phyloP scores from a whole-genome alignment of 2,329 filamentous ascomycete species.

The Epichloe uncinata region DNA sequence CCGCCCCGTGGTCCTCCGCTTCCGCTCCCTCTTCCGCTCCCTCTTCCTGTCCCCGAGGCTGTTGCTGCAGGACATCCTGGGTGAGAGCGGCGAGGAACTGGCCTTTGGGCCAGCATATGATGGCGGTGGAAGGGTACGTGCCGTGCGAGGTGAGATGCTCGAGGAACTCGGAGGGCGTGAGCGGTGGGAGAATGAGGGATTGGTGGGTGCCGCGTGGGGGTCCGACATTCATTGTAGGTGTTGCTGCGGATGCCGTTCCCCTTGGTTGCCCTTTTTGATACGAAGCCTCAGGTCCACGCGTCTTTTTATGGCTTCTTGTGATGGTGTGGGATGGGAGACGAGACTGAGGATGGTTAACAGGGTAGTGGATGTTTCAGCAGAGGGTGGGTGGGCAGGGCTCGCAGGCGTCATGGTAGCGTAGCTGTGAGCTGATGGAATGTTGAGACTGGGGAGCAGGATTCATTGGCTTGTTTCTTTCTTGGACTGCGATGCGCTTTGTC shows the following conservation, averaged over 20 bases:
- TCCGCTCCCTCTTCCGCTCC: background rate
- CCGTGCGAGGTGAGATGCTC: conserved; percentile 46
- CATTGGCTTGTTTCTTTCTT: no score
- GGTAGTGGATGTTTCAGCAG: background rate
- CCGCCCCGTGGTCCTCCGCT: no score
- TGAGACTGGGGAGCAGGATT: no score
- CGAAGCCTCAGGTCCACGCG: background rate
- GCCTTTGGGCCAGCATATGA: conserved; percentile 55
- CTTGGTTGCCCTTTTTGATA: background rate
- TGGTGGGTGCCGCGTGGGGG: conserved; percentile 6
- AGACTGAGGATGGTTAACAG: background rate
- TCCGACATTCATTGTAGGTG: background rate
- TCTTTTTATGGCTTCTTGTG: no score
- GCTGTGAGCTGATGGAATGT: no score
- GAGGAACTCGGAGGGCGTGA: conserved; percentile 48
- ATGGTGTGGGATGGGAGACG: no score
- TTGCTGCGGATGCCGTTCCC: no score
- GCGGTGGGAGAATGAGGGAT: conserved; percentile 36
- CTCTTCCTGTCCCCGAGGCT: conserved; percentile 3
- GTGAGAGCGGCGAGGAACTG: conserved; percentile 51
- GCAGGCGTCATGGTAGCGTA: no score
- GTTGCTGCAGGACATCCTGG: conserved; percentile 27
- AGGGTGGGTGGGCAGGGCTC: background rate
- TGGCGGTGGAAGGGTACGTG: conserved; percentile 45
- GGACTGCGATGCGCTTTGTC: no score